These are phyloP conservation scores for Tilletia setariae DNA, from an alignment of 1,284 basidiomycete species.

Conservation along the genomic window DNA sequence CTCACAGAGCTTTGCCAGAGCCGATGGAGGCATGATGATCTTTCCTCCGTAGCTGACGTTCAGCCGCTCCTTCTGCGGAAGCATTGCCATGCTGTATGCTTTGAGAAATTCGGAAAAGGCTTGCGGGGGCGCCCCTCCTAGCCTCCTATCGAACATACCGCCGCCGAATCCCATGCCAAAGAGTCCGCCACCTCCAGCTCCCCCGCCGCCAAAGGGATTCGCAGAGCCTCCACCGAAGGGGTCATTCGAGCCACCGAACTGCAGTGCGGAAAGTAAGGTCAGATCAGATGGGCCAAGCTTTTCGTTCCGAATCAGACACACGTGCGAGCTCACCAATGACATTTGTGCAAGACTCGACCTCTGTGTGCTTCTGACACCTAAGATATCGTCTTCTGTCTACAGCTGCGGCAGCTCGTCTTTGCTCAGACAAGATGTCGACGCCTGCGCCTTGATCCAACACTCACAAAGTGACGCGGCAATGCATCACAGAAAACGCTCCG, in stretches of 20 bases:
- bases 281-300: neutral
- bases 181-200: neutral
- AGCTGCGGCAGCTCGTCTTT: no score
- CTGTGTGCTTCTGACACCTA: no score
- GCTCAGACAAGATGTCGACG: no score
- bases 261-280: neutral
- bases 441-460: no score
- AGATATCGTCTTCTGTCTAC: no score
- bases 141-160: conserved; percentile 1
- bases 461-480: no score
- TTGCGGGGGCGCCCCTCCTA: conserved; percentile 15
- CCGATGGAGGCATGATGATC: conserved; percentile 96
- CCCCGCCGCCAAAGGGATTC: neutral
- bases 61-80: conserved; percentile 73
- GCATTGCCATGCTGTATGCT: conserved; percentile 80
- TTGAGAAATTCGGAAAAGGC: conserved; percentile 53
- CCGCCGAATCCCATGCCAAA: conserved; percentile 14
- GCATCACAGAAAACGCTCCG: no score
- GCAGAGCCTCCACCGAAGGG: conserved; percentile 8
- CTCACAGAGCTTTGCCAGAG: conserved; percentile 76
- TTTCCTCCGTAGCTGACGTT: conserved; percentile 95
- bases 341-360: no score
- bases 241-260: conserved; percentile 12
- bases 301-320: no score
- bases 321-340: no score